Percentiles rank a stretch among this genome's conserved stretches.
Conservation (phyloP, 257 asterid species). For the Nemophila menziesii region DNA sequence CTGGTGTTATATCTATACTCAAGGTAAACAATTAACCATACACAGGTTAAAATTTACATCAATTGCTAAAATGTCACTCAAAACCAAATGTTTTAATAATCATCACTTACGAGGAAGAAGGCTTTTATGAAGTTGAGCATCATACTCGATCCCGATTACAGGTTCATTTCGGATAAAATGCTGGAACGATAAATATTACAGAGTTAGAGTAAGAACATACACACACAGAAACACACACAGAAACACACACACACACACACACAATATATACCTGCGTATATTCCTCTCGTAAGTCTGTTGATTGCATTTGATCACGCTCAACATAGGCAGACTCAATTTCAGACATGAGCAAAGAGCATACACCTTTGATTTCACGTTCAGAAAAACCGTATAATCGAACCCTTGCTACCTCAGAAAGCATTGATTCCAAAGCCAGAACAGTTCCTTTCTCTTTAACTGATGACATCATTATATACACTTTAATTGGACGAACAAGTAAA, state of each 20-base stretch:
- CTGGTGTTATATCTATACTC: constrained; percentile 56
- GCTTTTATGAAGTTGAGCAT: constrained; percentile 87
- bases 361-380: constrained; percentile 77
- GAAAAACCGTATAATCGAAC: constrained; percentile 82
- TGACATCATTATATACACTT: constrained; percentile 84
- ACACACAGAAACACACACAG: not conserved
- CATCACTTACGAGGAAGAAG: constrained; percentile 68
- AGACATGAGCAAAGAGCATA: constrained; percentile 71
- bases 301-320: constrained; percentile 92
- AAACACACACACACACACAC: not conserved
- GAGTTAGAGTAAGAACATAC: constrained; percentile 12
- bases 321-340: constrained; percentile 91
- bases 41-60: constrained; percentile 2
- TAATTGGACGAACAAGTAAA: constrained; percentile 65
- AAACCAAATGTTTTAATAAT: constrained; percentile 3
- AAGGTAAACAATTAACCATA: constrained; percentile 11
- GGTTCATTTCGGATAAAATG: constrained; percentile 92
- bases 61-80: not conserved
- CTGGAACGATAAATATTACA: constrained; percentile 28
- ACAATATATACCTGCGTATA: constrained; percentile 54
- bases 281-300: constrained; percentile 78
- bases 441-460: constrained; percentile 91
- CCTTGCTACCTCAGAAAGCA: constrained; percentile 93
- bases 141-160: constrained; percentile 83
- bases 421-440: constrained; percentile 67